Percentiles rank a stretch among this genome's conserved stretches.
These are phyloP conservation scores for Orobanche coerulescens DNA, from an alignment of 257 asterid genomes.

Conservation along the genomic window DNA sequence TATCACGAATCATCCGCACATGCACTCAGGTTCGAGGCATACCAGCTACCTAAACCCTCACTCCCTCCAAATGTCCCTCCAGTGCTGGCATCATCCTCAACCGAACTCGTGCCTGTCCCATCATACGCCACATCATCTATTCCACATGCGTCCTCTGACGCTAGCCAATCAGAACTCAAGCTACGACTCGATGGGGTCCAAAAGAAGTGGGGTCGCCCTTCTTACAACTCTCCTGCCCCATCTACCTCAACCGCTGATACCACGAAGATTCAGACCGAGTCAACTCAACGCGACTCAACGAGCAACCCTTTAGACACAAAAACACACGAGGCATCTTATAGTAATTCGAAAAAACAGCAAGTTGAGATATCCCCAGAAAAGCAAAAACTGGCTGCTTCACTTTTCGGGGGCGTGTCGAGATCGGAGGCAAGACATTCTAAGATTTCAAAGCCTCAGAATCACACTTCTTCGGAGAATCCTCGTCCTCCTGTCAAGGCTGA, in stretches of 20 bases:
- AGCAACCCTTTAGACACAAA: conserved; percentile 34
- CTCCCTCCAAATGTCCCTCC: conserved; percentile 44
- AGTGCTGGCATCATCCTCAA: conserved; percentile 41
- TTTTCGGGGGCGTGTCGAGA: conserved; percentile 64
- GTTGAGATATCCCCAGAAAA: conserved; percentile 72
- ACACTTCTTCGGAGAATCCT: conserved; percentile 40
- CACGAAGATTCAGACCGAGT: conserved; percentile 43
- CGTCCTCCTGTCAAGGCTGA: conserved; percentile 31
- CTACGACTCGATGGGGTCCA: conserved; percentile 92
- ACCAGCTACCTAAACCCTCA: conserved; percentile 76
- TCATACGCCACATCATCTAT: conserved; percentile 37
- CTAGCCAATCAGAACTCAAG: conserved; percentile 58
- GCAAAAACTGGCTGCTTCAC: conserved; percentile 91
- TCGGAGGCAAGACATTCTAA: conserved; percentile 52
- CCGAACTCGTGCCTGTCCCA: conserved; percentile 66
- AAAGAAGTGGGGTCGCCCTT: conserved; percentile 85
- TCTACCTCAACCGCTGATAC: conserved; percentile 42
- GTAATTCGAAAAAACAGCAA: conserved; percentile 42
- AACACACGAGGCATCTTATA: conserved; percentile 36
- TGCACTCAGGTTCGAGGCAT: conserved; percentile 86
- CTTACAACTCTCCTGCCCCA: conserved; percentile 51
- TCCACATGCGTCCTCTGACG: conserved; percentile 34
- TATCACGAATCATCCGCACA: conserved; percentile 57
- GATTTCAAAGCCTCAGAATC: conserved; percentile 37
- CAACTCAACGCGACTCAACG: conserved; percentile 34